phyloP scores from a whole-genome alignment of 352 stramenopile genomes.

The Globisporangium sylvaticum region DNA sequence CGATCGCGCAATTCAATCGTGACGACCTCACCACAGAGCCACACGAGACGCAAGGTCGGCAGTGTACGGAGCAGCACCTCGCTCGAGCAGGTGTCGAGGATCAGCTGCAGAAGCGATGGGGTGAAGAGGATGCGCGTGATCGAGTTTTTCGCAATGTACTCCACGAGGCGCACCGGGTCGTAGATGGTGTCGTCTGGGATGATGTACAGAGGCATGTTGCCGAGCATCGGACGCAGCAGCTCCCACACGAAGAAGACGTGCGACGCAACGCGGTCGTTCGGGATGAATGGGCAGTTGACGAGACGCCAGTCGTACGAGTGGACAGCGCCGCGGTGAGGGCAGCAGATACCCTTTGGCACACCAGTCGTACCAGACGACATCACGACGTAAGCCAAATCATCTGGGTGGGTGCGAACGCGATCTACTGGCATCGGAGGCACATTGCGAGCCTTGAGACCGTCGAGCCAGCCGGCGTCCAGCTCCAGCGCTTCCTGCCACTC shows the following conservation, averaged over 20 bases:
- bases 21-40: constrained; percentile 92
- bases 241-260: constrained; percentile 97
- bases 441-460: constrained; percentile 22
- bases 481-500: constrained; percentile 66
- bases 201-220: constrained; percentile 86
- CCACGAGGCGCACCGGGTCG: constrained; percentile 79
- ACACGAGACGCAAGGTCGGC: constrained; percentile 79
- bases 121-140: constrained; percentile 94
- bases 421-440: constrained; percentile 47
- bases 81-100: constrained; percentile 66
- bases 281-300: constrained; percentile 60
- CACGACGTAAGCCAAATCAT: constrained; percentile 91
- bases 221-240: constrained; percentile 85
- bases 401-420: constrained; percentile 64
- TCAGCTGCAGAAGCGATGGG: constrained; percentile 87
- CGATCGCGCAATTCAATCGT: constrained; percentile 86
- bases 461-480: constrained; percentile 59
- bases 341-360: constrained; percentile 92
- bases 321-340: constrained; percentile 88
- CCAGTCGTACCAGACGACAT: constrained; percentile 92
- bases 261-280: constrained; percentile 83
- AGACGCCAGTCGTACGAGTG: constrained; percentile 92
- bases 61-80: constrained; percentile 59
- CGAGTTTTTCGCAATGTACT: constrained; percentile 61
- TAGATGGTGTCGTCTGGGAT: constrained; percentile 92